Evolutionary conservation across 306 rosid species (phyloP), one percentile per base, ranked within the genome.

Genomic region (Trifolium dubium): DNA sequence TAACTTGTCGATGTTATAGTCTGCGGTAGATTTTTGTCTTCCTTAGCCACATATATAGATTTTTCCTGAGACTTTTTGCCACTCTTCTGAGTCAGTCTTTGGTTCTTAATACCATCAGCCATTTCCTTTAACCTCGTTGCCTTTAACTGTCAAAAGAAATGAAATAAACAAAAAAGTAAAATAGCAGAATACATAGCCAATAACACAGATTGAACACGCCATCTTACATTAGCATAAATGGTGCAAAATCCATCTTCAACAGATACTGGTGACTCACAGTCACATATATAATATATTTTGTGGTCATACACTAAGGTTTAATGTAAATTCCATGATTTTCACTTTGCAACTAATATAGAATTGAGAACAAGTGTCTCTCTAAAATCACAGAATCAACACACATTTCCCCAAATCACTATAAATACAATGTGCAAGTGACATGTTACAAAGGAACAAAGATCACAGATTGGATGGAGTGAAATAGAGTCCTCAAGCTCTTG

Each of bases 21-120:
- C 50, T 54, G 73, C 29, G 49, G 67, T 77, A 19, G 70, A 79
- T 63, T 68, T 54, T 44, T 71, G 40, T 56, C 82, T 69, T 68
- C 80, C 81, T 80, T 87, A 2, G 85, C 73, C 71, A 68, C 74
- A 76, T 67, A 73, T 37, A 80, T 79, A 55, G 84, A 63, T 63
- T 72, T 76, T 79, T 84, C 77, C 81, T 73, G 71, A 47, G 83
- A 84, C 89, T 77, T 76, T n/a, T 67, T 55, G 69, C 80, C 81
- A 76, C 61, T 80, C 71, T 83, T 79, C 83, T 86, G 86, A 61
- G 73, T 79, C 88, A 78, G 77, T 79, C 85, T 93, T 91, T 86
- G 96, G 68, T 84, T 82, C 91, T 85, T 85, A 29, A 89, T 73
- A 77, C 87, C 87, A 80, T 88, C 80, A n/a, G 92, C 88, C 46